A percentile compares a stretch with the other conserved stretches of the same genome.
Evolutionary conservation across 2,329 filamentous ascomycete species (phyloP).

Genomic region (Aspergillus candidus): DNA sequence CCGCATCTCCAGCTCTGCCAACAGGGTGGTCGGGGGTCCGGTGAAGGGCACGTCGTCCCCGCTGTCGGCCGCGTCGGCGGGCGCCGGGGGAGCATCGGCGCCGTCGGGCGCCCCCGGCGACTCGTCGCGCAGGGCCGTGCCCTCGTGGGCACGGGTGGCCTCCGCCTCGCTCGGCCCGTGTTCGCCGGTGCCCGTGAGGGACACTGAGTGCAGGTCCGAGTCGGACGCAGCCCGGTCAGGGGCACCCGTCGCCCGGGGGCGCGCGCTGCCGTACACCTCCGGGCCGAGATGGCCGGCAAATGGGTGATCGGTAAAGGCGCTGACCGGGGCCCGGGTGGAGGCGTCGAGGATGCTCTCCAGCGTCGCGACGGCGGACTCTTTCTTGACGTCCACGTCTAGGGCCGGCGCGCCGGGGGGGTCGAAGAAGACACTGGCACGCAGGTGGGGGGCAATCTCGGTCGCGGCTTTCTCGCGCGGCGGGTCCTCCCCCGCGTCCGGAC

Average conservation of each 20-base stretch:
- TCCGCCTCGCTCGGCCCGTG: constrained; percentile 16
- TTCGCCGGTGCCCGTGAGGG: constrained; percentile 7
- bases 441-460: constrained; percentile 64
- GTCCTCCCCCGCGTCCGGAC: constrained; percentile 13
- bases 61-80: constrained; percentile 34
- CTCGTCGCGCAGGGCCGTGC: constrained; percentile 12
- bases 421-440: constrained; percentile 88
- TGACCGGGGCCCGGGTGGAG: constrained; percentile 79
- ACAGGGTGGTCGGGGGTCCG: constrained; percentile 77
- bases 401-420: constrained; percentile 55
- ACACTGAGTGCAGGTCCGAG: constrained; percentile 10
- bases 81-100: constrained; percentile 11
- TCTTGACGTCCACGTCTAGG: constrained; percentile 54
- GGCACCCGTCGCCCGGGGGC: constrained; percentile 1
- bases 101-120: constrained; percentile 8
- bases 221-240: constrained; percentile 14
- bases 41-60: constrained; percentile 48
- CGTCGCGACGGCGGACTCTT: constrained; percentile 79
- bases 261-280: constrained; percentile 62
- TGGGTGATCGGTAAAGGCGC: constrained; percentile 83
- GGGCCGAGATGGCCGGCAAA: constrained; percentile 69
- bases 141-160: constrained; percentile 16
- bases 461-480: constrained; percentile 33
- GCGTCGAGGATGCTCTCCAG: constrained; percentile 89
- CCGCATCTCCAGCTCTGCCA: constrained; percentile 85